Evolutionary conservation across 2,329 filamentous ascomycete species (phyloP).

Genomic region (Venturia carpophila): DNA sequence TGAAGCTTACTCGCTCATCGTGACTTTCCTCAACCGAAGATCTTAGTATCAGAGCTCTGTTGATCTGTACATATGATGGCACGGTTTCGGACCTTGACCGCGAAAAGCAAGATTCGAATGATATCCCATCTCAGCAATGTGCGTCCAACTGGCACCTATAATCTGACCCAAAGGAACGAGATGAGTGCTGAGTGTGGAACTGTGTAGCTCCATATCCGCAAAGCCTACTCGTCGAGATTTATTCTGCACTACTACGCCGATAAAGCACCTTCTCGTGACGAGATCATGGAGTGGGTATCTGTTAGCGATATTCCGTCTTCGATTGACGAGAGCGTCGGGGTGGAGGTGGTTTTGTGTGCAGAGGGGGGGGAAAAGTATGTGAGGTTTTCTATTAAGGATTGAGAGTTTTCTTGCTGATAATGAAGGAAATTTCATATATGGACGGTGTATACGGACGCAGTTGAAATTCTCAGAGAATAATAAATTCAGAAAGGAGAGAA

Average conservation of each 20-base stretch:
- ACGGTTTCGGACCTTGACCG: too few relatives aligned
- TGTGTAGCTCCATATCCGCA: too few relatives aligned
- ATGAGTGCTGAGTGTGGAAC: too few relatives aligned
- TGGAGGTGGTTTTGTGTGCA: background rate
- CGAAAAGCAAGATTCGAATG: too few relatives aligned
- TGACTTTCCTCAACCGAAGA: slow-evolving; percentile 2
- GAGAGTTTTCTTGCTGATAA: too few relatives aligned
- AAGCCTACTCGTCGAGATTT: background rate
- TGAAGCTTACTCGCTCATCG: background rate
- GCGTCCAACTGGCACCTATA: too few relatives aligned
- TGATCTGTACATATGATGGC: background rate
- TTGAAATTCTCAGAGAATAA: too few relatives aligned
- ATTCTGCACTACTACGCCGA: background rate
- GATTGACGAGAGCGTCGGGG: background rate
- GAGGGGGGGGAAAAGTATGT: background rate
- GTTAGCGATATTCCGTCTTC: background rate
- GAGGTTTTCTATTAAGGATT: background rate
- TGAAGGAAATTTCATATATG: too few relatives aligned
- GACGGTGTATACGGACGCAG: too few relatives aligned
- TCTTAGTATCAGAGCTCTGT: background rate
- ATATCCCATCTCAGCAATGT: too few relatives aligned
- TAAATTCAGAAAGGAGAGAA: too few relatives aligned
- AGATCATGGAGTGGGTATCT: background rate
- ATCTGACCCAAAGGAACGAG: too few relatives aligned
- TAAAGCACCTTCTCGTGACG: background rate